Conservation (phyloP, 192 early-diverging fungal species). For the Coemansia sp. region DNA sequence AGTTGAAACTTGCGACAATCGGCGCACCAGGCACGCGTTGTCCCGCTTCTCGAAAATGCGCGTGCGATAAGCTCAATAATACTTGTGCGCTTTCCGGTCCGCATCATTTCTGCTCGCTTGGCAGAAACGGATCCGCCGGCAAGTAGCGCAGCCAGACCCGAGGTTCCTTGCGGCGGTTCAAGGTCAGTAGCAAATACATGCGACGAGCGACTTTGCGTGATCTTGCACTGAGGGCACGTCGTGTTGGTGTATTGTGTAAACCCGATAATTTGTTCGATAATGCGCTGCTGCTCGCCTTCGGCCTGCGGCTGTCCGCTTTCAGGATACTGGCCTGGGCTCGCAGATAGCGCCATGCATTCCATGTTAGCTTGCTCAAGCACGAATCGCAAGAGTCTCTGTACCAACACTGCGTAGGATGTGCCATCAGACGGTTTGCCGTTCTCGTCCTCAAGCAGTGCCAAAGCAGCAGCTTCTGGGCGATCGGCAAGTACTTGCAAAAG, state of each 20-base stretch:
- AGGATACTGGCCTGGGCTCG: neutral
- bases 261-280: slow-evolving; percentile 36
- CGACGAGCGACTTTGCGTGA: slow-evolving; percentile 58
- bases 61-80: slow-evolving; percentile 26
- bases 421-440: slow-evolving; percentile 62
- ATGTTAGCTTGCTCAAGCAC: slow-evolving; percentile 85
- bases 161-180: slow-evolving; percentile 59
- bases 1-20: slow-evolving; percentile 82
- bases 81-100: slow-evolving; percentile 8
- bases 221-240: slow-evolving; percentile 67
- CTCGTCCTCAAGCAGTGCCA: slow-evolving; percentile 80
- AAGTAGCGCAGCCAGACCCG: slow-evolving; percentile 33
- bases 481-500: slow-evolving; percentile 82
- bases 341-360: slow-evolving; percentile 53
- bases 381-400: slow-evolving; percentile 88
- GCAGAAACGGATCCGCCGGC: slow-evolving; percentile 45
- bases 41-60: slow-evolving; percentile 19
- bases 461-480: slow-evolving; percentile 78
- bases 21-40: slow-evolving; percentile 75
- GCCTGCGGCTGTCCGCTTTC: no score
- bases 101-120: slow-evolving; percentile 29
- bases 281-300: slow-evolving; percentile 10
- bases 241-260: slow-evolving; percentile 24
- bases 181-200: slow-evolving; percentile 85
- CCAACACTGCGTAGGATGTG: slow-evolving; percentile 67